These are phyloP conservation scores for Pichia sp. DNA, from an alignment of 1,139 yeast genomes.

Conservation along the genomic window DNA sequence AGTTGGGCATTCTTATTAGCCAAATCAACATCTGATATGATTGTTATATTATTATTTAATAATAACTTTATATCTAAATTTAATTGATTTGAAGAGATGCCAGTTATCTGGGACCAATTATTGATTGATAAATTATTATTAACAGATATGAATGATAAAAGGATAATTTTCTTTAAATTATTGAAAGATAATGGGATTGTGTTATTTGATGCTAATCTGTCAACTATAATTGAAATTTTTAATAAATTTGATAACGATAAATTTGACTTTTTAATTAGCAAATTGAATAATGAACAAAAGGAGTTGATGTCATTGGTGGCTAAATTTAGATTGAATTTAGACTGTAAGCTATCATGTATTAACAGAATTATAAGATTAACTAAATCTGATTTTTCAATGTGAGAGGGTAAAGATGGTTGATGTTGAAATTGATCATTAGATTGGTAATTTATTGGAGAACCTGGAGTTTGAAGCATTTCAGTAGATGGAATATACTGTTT, in stretches of 20 bases:
- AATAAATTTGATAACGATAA: conserved; percentile 8
- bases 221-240: conserved; percentile 11
- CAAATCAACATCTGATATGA: conserved; percentile 3
- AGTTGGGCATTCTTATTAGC: conserved; percentile 6
- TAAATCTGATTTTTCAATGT: conserved; percentile 1
- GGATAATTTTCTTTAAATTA: conserved; percentile 6
- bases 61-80: background rate
- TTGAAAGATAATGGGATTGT: background rate
- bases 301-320: background rate
- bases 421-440: background rate
- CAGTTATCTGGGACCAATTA: conserved; percentile 9
- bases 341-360: background rate
- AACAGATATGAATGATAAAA: conserved; percentile 12
- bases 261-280: conserved; percentile 6
- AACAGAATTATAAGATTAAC: conserved; percentile 4
- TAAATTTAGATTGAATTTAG: conserved; percentile 1
- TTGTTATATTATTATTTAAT: background rate
- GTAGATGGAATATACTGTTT: background rate
- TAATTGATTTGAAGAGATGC: conserved; percentile 1
- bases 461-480: background rate
- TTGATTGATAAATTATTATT: background rate
- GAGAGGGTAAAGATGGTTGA: background rate
- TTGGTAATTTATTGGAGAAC: background rate
- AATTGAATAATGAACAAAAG: conserved; percentile 1
- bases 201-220: conserved; percentile 5